Evolutionary conservation across 257 asterid genomes (phyloP).

Genomic region (Nicotiana tomentosiformis): DNA sequence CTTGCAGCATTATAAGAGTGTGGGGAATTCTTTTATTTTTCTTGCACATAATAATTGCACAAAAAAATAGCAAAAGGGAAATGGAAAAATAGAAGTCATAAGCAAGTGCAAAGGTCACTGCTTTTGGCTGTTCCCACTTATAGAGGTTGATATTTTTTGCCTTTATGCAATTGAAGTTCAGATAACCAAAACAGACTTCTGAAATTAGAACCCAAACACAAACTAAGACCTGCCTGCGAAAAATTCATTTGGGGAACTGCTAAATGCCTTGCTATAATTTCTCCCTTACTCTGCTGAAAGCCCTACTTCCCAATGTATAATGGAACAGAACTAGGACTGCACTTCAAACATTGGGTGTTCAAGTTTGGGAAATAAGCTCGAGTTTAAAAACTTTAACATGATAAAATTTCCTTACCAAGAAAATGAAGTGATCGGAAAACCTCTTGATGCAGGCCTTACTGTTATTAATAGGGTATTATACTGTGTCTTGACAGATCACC

Average conservation of each 20-base stretch:
- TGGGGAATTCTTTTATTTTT: not conserved
- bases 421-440: not conserved
- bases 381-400: not conserved
- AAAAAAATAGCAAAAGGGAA: not conserved
- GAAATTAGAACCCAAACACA: not conserved
- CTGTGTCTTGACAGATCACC: slow-evolving; percentile 54
- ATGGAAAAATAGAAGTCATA: not conserved
- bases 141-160: not conserved
- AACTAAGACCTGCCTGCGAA: not conserved
- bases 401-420: not conserved
- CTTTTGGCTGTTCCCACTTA: not conserved
- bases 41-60: not conserved
- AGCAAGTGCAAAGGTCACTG: not conserved
- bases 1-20: not conserved
- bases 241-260: not conserved
- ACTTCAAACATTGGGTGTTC: not conserved
- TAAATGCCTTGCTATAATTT: not conserved
- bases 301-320: not conserved
- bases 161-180: not conserved
- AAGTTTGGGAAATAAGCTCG: not conserved
- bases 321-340: not conserved
- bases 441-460: not conserved
- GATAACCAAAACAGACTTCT: not conserved
- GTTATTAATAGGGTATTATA: not conserved
- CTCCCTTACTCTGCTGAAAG: not conserved